Base-by-base conservation (phyloP, 2,329 filamentous ascomycete species). In the Fusarium sp. region DNA sequence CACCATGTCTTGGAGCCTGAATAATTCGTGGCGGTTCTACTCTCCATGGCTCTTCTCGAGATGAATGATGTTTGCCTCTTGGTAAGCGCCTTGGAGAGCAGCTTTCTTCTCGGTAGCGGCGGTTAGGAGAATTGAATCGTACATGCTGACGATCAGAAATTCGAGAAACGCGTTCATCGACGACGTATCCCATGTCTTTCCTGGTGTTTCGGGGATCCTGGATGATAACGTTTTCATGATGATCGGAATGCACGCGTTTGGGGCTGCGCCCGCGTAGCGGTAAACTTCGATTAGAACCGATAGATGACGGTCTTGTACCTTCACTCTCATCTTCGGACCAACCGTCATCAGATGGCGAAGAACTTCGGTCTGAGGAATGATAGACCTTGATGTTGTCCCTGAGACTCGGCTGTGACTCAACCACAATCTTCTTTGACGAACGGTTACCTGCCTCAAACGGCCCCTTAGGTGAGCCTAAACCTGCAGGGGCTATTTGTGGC, bases 11-110 rank as follows among this genome's bases (percentile, higher is more conserved):
- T 43, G 43, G 35, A 29, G 37, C 40, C 47, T 73, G 69, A 11
- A 72, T 46, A 49, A 73, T 67, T 8, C 65, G 69, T 29, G 69
- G 69, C 25, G 53, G 42, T 8, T 45, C 47, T 25, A 31, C 58
- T 36, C 58, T 58, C n/a, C 62, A 46, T 15, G 64, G 25, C 41
- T 56, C 55, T 23, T 72, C 65, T 14, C 31, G 52, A n/a, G 33
- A 29, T 10, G 52, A 46, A 33, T 45, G 39, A 25, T 43, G 35
- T n/a, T 48, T 55, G n/a, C 45, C 62, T 40, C 45, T 67, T 11
- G 58, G 66, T 8, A 61, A 63, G n/a, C 33, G 27, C 37, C 45
- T 67, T 11, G 67, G 66, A 5, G 66, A 63, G n/a, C 33, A 29
- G 27, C 33, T 63, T 42, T 54, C 37, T 17, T 54, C 48, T 45